phyloP scores from a whole-genome alignment of 2,329 filamentous ascomycete species.

The Trichoderma sp. region DNA sequence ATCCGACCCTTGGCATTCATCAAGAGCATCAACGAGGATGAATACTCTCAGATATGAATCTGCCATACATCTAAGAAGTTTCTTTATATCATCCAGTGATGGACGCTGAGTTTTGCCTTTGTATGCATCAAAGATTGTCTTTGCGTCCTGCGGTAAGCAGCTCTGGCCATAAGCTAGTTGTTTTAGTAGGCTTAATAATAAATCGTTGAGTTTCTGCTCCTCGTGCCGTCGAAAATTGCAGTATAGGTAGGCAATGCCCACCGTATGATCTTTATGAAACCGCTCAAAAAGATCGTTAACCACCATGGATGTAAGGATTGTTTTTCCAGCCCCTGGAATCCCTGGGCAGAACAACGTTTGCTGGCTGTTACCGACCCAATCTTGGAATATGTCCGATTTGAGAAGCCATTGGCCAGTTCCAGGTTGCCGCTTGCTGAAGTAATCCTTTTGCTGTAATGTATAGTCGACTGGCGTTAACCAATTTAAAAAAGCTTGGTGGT shows the following conservation, averaged over 20 bases:
- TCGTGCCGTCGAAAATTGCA: background rate
- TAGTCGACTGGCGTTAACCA: background rate
- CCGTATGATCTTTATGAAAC: background rate
- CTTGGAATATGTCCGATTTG: background rate
- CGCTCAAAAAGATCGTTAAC: background rate
- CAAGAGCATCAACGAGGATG: background rate
- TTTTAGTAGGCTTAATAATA: background rate
- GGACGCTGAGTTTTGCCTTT: background rate
- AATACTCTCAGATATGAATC: background rate
- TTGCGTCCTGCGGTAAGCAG: background rate
- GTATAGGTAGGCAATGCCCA: background rate
- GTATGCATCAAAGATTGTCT: no score
- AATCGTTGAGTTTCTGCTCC: background rate
- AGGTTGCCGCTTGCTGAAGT: background rate
- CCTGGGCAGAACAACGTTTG: background rate
- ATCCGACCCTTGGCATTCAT: background rate
- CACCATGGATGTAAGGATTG: background rate
- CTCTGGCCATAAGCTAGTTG: background rate
- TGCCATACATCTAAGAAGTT: background rate
- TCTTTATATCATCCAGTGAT: background rate
- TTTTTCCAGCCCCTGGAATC: background rate
- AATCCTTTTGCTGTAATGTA: background rate
- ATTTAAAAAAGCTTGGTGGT: background rate
- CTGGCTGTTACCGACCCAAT: background rate
- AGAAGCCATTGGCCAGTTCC: background rate